Percentiles rank a stretch among this genome's conserved stretches.
phyloP scores from a whole-genome alignment of 1,284 basidiomycete species.

The Earliella scabrosa region DNA sequence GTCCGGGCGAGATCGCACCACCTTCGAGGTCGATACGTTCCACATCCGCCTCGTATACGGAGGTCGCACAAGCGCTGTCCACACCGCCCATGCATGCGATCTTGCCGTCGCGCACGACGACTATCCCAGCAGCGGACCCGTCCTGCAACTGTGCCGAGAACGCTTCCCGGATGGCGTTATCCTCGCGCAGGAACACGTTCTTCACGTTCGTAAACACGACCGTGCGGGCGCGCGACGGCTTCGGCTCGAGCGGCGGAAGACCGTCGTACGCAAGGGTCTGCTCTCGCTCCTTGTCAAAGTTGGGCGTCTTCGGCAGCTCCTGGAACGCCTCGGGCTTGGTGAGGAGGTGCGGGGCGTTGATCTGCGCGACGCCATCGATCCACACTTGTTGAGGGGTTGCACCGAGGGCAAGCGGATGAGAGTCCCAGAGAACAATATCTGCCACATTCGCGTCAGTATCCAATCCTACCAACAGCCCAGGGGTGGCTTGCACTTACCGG shows the following conservation, averaged over 20 bases:
- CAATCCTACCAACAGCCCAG: not conserved
- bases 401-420: conserved; percentile 76
- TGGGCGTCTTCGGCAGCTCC: conserved; percentile 54
- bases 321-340: conserved; percentile 55
- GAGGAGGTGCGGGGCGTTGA: conserved; percentile 46
- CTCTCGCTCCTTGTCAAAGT: conserved; percentile 59
- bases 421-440: conserved; percentile 73
- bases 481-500: conserved; percentile 37
- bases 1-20: conserved; percentile 51
- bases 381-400: conserved; percentile 75
- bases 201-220: conserved; percentile 66
- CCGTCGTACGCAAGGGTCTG: conserved; percentile 66
- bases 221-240: conserved; percentile 38
- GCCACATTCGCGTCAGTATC: conserved; percentile 1
- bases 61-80: conserved; percentile 20
- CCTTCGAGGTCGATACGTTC: conserved; percentile 43
- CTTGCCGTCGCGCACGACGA: conserved; percentile 40
- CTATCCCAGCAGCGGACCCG: conserved; percentile 24
- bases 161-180: conserved; percentile 23
- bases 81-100: conserved; percentile 22
- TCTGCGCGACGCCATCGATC: conserved; percentile 72
- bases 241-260: conserved; percentile 60
- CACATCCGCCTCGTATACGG: conserved; percentile 39
- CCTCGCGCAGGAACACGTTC: conserved; percentile 42
- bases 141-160: conserved; percentile 14